Base-by-base conservation (phyloP, 2,329 filamentous ascomycete genomes). In the Aspergillus vadensis region DNA sequence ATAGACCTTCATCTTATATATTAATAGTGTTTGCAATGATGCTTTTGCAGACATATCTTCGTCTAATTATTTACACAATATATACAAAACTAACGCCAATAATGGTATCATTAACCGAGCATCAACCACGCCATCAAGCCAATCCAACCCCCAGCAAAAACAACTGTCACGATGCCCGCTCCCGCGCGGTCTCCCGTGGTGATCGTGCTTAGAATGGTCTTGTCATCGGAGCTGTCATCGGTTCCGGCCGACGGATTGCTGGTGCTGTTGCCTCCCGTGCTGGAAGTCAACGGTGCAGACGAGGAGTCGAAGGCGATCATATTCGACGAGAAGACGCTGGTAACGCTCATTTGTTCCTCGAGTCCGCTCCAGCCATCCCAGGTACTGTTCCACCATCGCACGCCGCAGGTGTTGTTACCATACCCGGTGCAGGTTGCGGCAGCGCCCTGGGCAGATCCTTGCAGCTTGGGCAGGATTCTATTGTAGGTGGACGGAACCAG, bases 321-420 rank as follows among this genome's bases (percentile, higher is more conserved):
- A 47, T 82, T 84, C 59, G 86, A 87, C 73, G 86, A 86, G 65
- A 91, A 77, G 12, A 88, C 83, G 25, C 85, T 82, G 25, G 90
- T 78, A 0, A 86, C 87, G 66, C 84, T 87, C 83, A 91, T 89
- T 79, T 91, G 86, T 72, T 89, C 81, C 44, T 89, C 85, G 8
- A 91, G 87, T 57, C 88, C 88, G 12, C 78, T 81, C 60, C 79
- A 83, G 47, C 83, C 82, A 63, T 87, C 85, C 66, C 81, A 91
- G 2, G 66, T 67, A 0, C 80, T 77, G 0, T 74, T 67, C 43
- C 79, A 82, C 88, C 88, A 91, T 67, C 82, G 82, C 64, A 89
- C 85, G 10, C 87, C 86, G 69, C 89, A 91, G 27, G 81, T 81
- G n/a, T 83, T 82, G 23, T 86, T 83, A 30, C 81, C 81, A 3